Evolutionary conservation across 208 protist species (phyloP), one percentile per base, ranked within the genome.

Genomic region (Wallacemonas sp.): DNA sequence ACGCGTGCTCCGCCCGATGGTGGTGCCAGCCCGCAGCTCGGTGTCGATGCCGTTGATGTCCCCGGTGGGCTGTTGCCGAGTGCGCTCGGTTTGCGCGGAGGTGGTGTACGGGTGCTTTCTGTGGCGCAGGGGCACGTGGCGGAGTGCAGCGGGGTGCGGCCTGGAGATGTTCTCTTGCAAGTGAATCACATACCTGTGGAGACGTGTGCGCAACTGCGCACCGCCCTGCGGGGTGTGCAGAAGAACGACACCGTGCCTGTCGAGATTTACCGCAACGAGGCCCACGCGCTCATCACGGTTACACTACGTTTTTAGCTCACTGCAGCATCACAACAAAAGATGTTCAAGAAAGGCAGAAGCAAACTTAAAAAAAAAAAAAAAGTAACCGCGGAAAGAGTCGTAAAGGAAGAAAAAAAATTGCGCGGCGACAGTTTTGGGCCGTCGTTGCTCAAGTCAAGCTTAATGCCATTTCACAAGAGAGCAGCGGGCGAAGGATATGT

Each of bases 81-180:
- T 21, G 26, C 56, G 11, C 54, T 84, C 21, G 59, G 67, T 19
- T 36, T 62, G 27, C 66, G 60, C 14, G 73, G 66, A 15, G 53
- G 78, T 26, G 82, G 79, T 15, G 83, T 90, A 31, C 70, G 77
- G 22, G 79, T 90, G 62, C 51, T 84, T 24, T 66, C 73, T 2
- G 69, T 86, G 1, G 62, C 46, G 14, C 54, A 28, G 2, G 70
- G 61, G 2, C 65, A 78, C 28, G 30, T 69, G 14, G 83, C 83
- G 12, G 72, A 73, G 36, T 38, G 62, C 36, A 76, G 64, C 22
- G 82, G 82, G 6, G 2, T 90, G 17, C 61, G 67, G 26, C 21
- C 68, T n/a, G 80, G 80, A 8, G 83, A 90, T 55, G 62, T 90
- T 1, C 38, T 90, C 1, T 54, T 86, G 33, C 44, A 70, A 0